Percentiles rank a stretch among this genome's conserved stretches.
phyloP scores from a whole-genome alignment of 495 filamentous ascomycete species.

The Apiosordaria backusii region DNA sequence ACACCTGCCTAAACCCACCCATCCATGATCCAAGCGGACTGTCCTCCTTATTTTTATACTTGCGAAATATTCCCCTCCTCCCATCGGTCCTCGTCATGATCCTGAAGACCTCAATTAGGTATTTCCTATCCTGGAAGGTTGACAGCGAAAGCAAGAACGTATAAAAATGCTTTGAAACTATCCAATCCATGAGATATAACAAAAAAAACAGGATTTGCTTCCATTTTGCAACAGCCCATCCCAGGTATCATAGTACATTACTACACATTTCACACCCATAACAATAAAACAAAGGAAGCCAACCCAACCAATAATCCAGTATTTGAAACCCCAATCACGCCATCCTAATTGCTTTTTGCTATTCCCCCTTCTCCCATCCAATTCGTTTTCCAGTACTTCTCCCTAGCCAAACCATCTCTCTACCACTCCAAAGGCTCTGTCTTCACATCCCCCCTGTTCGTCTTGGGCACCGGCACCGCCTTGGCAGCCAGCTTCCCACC shows the following conservation, averaged over 20 bases:
- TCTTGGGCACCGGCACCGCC: conserved; percentile 81
- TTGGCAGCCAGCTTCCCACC: conserved; percentile 71
- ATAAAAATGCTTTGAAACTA: no score
- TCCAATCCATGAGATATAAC: no score
- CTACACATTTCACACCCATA: neutral
- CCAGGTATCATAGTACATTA: neutral
- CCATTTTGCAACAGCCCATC: neutral
- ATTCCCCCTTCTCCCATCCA: neutral
- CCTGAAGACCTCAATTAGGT: no score
- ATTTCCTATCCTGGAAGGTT: no score
- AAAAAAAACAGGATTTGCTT: neutral
- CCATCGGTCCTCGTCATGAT: no score
- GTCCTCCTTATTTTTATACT: no score
- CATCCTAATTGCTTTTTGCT: neutral
- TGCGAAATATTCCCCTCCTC: no score
- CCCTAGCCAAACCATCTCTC: neutral
- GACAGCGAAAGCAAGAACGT: no score
- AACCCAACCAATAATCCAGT: neutral
- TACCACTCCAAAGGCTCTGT: conserved; percentile 92
- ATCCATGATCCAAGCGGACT: no score
- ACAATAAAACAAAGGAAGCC: neutral
- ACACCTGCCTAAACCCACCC: no score
- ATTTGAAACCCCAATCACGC: neutral
- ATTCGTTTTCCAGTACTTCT: neutral
- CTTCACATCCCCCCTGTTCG: conserved; percentile 81